phyloP scores from a whole-genome alignment of 176 grass and related monocot species.

The Alloteropsis semialata region DNA sequence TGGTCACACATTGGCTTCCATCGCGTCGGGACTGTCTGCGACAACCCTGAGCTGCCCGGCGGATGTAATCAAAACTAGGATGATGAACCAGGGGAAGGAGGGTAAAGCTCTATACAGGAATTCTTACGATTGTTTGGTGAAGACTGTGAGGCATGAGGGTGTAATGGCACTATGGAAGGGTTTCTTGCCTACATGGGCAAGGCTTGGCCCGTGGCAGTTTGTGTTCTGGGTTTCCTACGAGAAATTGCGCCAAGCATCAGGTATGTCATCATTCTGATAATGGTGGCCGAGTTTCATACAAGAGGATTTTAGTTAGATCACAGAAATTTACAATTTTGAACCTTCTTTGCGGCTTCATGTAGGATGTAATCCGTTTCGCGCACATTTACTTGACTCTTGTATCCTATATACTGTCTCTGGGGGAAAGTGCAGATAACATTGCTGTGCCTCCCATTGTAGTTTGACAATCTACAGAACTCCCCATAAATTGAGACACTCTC shows the following conservation, averaged over 20 bases:
- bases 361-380: neutral
- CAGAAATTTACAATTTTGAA: neutral
- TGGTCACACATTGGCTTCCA: constrained; percentile 70
- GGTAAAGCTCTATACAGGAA: constrained; percentile 52
- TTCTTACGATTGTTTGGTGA: constrained; percentile 83
- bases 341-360: neutral
- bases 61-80: constrained; percentile 88
- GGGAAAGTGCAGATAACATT: neutral
- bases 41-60: constrained; percentile 75
- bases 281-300: neutral
- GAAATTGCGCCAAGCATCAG: constrained; percentile 53
- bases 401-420: neutral
- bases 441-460: neutral
- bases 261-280: constrained; percentile 78
- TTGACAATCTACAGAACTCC: neutral
- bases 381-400: neutral
- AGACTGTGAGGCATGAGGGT: constrained; percentile 60
- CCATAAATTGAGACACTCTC: neutral
- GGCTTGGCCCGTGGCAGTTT: constrained; percentile 91
- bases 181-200: constrained; percentile 80
- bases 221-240: constrained; percentile 94
- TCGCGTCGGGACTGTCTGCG: constrained; percentile 59
- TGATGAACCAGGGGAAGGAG: constrained; percentile 70
- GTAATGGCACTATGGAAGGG: constrained; percentile 72
- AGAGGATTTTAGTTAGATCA: neutral